Evolutionary conservation across 1,284 basidiomycete species (phyloP).

Genomic region (Ustilago bromivora): DNA sequence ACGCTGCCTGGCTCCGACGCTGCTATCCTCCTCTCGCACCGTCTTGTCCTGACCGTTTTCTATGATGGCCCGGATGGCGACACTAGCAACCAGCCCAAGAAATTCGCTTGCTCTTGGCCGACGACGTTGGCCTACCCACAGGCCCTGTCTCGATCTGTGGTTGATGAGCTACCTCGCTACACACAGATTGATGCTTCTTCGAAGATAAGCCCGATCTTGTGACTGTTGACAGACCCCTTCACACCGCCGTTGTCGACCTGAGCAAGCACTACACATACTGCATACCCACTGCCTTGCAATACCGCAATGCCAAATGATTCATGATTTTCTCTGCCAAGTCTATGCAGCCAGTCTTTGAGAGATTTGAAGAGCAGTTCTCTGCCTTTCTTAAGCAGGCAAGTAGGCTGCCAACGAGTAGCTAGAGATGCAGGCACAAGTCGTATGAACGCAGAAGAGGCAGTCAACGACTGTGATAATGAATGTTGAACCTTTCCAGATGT

Average conservation of each 20-base stretch:
- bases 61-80: neutral
- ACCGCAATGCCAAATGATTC: neutral
- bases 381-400: no score
- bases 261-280: neutral
- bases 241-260: neutral
- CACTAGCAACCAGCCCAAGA: neutral
- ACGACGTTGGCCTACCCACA: conserved; percentile 12
- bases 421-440: no score
- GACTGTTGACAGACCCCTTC: neutral
- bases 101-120: conserved; percentile 3
- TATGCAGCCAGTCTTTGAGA: no score
- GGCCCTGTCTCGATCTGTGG: neutral
- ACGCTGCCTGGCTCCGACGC: neutral
- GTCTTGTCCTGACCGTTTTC: conserved; percentile 7
- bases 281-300: neutral
- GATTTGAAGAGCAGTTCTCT: no score
- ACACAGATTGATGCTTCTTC: neutral
- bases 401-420: no score
- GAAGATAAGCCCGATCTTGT: neutral
- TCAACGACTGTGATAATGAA: no score
- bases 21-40: conserved; percentile 16
- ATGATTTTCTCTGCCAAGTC: no score
- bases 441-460: no score
- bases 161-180: conserved; percentile 6
- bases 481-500: neutral